phyloP scores from a whole-genome alignment of 768 basidiomycete species.

The Hemileccinum impolitum region DNA sequence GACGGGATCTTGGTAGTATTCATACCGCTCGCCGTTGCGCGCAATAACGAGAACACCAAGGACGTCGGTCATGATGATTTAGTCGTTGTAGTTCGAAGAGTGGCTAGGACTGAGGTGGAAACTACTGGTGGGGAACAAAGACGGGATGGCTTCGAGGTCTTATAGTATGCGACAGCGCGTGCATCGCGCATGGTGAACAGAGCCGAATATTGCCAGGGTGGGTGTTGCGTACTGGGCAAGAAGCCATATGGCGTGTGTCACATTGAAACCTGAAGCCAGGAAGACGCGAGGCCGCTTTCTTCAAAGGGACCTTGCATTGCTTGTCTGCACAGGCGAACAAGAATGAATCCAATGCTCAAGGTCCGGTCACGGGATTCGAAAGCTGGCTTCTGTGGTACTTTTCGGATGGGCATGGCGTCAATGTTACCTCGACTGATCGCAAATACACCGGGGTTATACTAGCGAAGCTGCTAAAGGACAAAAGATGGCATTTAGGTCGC shows the following conservation, averaged over 20 bases:
- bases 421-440: slow-evolving; percentile 5
- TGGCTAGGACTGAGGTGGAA: slow-evolving; percentile 15
- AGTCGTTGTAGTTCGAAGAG: slow-evolving; percentile 13
- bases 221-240: slow-evolving; percentile 13
- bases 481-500: slow-evolving; percentile 1
- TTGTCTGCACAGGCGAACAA: slow-evolving; percentile 26
- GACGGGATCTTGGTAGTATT: slow-evolving; percentile 67
- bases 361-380: slow-evolving; percentile 16
- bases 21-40: slow-evolving; percentile 73
- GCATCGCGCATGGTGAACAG: slow-evolving; percentile 26
- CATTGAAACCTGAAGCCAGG: slow-evolving; percentile 26
- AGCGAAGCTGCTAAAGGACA: slow-evolving; percentile 3
- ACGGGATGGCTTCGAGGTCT: slow-evolving; percentile 11
- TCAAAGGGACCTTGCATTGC: slow-evolving; percentile 26
- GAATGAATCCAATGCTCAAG: slow-evolving; percentile 27
- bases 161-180: slow-evolving; percentile 27
- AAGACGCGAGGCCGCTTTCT: slow-evolving; percentile 32
- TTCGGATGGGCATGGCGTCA: background rate
- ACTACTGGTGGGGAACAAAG: slow-evolving; percentile 13
- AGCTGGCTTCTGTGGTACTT: slow-evolving; percentile 11
- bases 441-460: slow-evolving; percentile 1
- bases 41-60: slow-evolving; percentile 76
- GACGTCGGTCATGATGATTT: slow-evolving; percentile 42
- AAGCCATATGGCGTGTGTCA: slow-evolving; percentile 22
- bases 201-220: slow-evolving; percentile 26